These are phyloP conservation scores for Saccharomycopsis synnaedendra DNA, from an alignment of 805 yeast genomes.

Conservation along the genomic window DNA sequence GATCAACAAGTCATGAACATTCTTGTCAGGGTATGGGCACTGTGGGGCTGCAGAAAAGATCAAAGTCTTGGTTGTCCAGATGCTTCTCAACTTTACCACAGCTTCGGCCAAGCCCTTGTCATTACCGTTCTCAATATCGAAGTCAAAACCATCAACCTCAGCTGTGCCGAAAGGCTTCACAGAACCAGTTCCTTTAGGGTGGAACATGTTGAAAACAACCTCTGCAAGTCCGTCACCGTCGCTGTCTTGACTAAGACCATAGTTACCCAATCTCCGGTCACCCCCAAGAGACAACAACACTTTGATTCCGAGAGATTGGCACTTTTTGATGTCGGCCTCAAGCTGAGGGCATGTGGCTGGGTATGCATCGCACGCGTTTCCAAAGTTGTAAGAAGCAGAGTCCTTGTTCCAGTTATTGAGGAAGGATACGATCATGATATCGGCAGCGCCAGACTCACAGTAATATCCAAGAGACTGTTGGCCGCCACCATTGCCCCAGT, in stretches of 20 bases:
- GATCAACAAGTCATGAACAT: constrained; percentile 31
- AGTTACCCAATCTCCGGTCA: constrained; percentile 46
- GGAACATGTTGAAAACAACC: constrained; percentile 51
- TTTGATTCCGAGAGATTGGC: constrained; percentile 73
- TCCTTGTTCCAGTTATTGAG: constrained; percentile 22
- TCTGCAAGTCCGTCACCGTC: constrained; percentile 59
- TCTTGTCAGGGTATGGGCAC: constrained; percentile 51
- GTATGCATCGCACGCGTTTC: constrained; percentile 27
- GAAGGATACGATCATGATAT: constrained; percentile 21
- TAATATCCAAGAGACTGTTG: constrained; percentile 35
- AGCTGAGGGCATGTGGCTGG: constrained; percentile 29
- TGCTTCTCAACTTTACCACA: constrained; percentile 26
- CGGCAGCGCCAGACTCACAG: constrained; percentile 46
- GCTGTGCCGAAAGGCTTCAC: constrained; percentile 16
- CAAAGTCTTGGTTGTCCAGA: constrained; percentile 35
- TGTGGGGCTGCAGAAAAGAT: constrained; percentile 59
- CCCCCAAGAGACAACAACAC: constrained; percentile 71
- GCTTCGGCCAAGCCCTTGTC: constrained; percentile 40
- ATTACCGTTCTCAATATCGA: constrained; percentile 23
- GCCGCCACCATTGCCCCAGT: constrained; percentile 51
- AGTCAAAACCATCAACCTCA: constrained; percentile 16
- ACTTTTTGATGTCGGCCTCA: constrained; percentile 56
- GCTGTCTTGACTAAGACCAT: constrained; percentile 75
- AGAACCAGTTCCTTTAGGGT: constrained; percentile 33
- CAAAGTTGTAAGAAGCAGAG: constrained; percentile 31